These are phyloP conservation scores for Baorangia bicolor DNA, from an alignment of 768 basidiomycete genomes.

Conservation along the genomic window DNA sequence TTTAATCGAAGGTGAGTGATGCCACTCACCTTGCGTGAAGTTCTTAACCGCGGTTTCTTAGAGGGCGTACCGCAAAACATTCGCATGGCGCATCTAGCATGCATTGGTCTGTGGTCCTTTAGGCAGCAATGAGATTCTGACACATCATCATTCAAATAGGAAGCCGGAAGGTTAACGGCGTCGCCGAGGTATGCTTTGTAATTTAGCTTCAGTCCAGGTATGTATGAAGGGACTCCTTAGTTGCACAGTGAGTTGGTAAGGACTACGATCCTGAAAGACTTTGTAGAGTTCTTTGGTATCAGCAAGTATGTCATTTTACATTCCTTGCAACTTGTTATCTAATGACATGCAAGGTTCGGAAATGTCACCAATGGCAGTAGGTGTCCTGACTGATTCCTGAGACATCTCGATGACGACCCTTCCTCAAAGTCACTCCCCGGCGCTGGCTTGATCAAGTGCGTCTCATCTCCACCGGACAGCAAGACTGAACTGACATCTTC, in stretches of 20 bases:
- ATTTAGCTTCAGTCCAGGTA: not conserved
- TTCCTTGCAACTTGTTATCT: conserved; percentile 3
- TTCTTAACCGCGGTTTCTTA: conserved; percentile 22
- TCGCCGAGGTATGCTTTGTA: conserved; percentile 66
- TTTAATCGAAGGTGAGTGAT: conserved; percentile 73
- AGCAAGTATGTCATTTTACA: conserved; percentile 53
- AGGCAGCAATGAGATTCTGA: not conserved
- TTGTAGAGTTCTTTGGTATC: conserved; percentile 87
- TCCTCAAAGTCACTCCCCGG: conserved; percentile 73
- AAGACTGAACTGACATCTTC: not conserved
- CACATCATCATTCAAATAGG: conserved; percentile 35
- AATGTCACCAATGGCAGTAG: conserved; percentile 93
- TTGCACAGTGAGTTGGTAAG: conserved; percentile 88
- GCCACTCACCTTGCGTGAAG: not conserved
- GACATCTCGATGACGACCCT: not conserved
- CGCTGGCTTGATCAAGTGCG: conserved; percentile 83
- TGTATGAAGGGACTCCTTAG: conserved; percentile 28
- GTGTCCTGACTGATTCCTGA: conserved; percentile 24
- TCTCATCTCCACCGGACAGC: not conserved
- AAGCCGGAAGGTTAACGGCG: conserved; percentile 89
- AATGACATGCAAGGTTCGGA: conserved; percentile 50
- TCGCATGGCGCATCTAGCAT: conserved; percentile 90
- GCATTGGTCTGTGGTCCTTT: conserved; percentile 52
- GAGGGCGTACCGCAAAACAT: conserved; percentile 87
- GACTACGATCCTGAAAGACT: conserved; percentile 84